Percentiles rank a stretch among this genome's conserved stretches.
Evolutionary conservation across 73 alveolate genomes (phyloP).

Genomic region (Tetrahymena elliotti): DNA sequence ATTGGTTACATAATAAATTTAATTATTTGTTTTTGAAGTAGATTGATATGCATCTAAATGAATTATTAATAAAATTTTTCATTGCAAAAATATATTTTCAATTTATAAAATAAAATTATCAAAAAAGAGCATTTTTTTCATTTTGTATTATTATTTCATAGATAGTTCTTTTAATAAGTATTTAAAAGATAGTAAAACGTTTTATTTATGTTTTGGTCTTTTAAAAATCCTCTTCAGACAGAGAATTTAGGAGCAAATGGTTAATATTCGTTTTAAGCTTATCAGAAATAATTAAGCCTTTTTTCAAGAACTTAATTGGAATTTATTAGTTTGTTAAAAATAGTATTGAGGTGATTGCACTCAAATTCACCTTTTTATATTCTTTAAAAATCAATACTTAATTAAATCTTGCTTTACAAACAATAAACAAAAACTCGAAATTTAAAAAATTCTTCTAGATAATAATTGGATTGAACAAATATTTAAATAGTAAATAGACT

Average conservation of each 20-base stretch:
- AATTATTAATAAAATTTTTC: too few relatives aligned
- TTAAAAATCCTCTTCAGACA: neutral
- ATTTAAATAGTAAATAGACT: too few relatives aligned
- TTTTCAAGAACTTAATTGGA: neutral
- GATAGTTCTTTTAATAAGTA: neutral
- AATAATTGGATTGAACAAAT: neutral
- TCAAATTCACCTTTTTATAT: neutral
- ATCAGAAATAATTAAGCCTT: neutral
- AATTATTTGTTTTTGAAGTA: too few relatives aligned
- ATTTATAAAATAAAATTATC: too few relatives aligned
- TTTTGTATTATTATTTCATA: neutral
- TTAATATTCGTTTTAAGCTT: neutral
- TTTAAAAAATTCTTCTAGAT: neutral
- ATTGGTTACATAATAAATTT: neutral
- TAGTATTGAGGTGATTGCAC: neutral
- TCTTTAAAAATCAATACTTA: too few relatives aligned
- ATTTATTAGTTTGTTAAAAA: neutral
- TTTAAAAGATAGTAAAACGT: too few relatives aligned
- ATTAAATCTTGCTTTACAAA: neutral
- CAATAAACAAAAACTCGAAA: neutral
- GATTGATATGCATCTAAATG: neutral
- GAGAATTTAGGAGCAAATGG: neutral
- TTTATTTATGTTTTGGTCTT: neutral
- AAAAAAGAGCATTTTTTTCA: too few relatives aligned
- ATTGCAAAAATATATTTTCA: neutral